Conservation (phyloP, 1,284 basidiomycete genomes). For the Tilletiaria anomala region DNA sequence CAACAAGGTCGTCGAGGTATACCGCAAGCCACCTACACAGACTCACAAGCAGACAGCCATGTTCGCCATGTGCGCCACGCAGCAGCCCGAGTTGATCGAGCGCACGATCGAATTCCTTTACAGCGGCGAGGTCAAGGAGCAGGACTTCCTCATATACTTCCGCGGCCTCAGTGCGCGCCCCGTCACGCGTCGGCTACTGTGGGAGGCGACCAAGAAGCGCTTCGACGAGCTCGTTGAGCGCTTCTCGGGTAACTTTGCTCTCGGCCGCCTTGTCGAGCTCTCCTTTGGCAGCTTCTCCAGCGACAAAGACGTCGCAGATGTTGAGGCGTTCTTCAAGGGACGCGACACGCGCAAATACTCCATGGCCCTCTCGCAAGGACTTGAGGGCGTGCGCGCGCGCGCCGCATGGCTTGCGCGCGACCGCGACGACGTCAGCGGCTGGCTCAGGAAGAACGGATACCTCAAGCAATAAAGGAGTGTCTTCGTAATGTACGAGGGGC, state of each 20-base stretch:
- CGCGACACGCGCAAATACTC: conserved; percentile 42
- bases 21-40: conserved; percentile 50
- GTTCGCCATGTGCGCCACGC: conserved; percentile 33
- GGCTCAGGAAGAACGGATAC: no score
- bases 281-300: conserved; percentile 54
- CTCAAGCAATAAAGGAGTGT: no score
- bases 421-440: conserved; percentile 47
- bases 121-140: conserved; percentile 38
- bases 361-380: conserved; percentile 51
- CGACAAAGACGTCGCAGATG: conserved; percentile 54
- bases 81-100: conserved; percentile 27
- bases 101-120: conserved; percentile 37
- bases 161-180: conserved; percentile 32
- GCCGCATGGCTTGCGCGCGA: conserved; percentile 51
- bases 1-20: conserved; percentile 47
- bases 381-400: conserved; percentile 53
- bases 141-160: conserved; percentile 40
- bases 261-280: conserved; percentile 41
- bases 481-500: no score
- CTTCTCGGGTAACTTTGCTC: conserved; percentile 46
- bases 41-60: conserved; percentile 40
- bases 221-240: conserved; percentile 44
- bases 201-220: conserved; percentile 37
- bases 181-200: conserved; percentile 31
- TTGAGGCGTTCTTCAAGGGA: conserved; percentile 50